Conservation (phyloP, 179 eudicot genomes). For the Carnegiea gigantea region DNA sequence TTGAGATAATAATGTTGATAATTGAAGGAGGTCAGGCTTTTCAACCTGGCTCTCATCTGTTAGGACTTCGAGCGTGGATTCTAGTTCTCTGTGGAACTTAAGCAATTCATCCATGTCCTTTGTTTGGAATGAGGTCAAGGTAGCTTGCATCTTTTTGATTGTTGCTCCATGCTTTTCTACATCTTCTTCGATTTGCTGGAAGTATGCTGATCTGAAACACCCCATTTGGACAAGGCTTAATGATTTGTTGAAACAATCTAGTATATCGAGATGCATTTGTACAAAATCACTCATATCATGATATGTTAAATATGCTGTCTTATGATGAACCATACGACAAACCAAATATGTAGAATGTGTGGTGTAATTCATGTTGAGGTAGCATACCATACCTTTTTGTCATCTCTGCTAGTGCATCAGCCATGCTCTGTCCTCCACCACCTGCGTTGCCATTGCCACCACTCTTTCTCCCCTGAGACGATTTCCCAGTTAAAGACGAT, state of each 20-base stretch:
- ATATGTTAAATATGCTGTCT: too few species aligned
- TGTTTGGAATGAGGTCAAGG: conserved; percentile 60
- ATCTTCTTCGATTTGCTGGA: conserved; percentile 90
- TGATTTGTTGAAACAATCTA: neutral
- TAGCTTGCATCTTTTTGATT: conserved; percentile 60
- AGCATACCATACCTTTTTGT: conserved; percentile 63
- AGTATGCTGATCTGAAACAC: conserved; percentile 73
- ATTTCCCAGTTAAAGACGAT: conserved; percentile 53
- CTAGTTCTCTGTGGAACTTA: conserved; percentile 70
- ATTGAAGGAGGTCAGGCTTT: neutral
- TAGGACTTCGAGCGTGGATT: conserved; percentile 83
- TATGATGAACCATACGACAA: too few species aligned
- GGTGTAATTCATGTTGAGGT: neutral
- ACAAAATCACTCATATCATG: too few species aligned
- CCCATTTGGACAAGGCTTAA: neutral
- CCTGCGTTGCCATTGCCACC: conserved; percentile 38
- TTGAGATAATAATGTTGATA: neutral
- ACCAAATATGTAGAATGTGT: too few species aligned
- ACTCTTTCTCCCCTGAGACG: conserved; percentile 52
- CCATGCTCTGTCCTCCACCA: conserved; percentile 86
- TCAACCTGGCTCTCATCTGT: conserved; percentile 89
- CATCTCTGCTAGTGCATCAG: conserved; percentile 97
- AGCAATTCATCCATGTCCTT: conserved; percentile 83
- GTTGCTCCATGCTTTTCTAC: conserved; percentile 58
- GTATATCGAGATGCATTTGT: neutral